Conservation (phyloP, 306 rosid species). For the Fagus crenata region DNA sequence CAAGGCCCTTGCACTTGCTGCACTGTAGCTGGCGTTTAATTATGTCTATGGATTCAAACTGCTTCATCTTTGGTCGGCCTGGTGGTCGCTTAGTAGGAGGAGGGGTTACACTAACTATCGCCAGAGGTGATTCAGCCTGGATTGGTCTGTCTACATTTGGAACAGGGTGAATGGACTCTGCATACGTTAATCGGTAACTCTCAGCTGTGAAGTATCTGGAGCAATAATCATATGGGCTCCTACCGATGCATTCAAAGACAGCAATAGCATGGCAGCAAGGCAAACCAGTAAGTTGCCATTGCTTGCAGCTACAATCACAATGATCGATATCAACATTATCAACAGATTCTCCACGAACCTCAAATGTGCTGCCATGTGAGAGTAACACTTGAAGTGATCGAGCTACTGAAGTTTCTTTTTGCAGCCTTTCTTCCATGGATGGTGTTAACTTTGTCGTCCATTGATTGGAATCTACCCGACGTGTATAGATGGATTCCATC, state of each 20-base stretch:
- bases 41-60: conserved; percentile 60
- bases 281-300: conserved; percentile 83
- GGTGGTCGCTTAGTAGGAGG: conserved; percentile 96
- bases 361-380: conserved; percentile 57
- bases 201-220: conserved; percentile 76
- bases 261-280: conserved; percentile 96
- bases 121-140: conserved; percentile 36
- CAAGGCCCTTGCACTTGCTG: conserved; percentile 94
- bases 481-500: conserved; percentile 74
- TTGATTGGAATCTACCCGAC: conserved; percentile 61
- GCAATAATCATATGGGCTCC: conserved; percentile 78
- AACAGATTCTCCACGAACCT: conserved; percentile 82
- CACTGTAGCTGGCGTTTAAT: conserved; percentile 94
- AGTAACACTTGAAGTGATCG: conserved; percentile 63
- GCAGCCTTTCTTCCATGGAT: conserved; percentile 69
- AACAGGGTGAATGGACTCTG: conserved; percentile 75
- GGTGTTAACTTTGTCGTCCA: conserved; percentile 87
- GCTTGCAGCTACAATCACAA: conserved; percentile 91
- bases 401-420: conserved; percentile 57
- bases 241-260: conserved; percentile 60
- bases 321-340: conserved; percentile 73
- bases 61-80: conserved; percentile 88
- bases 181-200: conserved; percentile 60
- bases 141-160: conserved; percentile 72
- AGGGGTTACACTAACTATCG: conserved; percentile 65